These are phyloP conservation scores for Heliamphora pulchella DNA, from an alignment of 179 eudicot genomes.

Conservation along the genomic window DNA sequence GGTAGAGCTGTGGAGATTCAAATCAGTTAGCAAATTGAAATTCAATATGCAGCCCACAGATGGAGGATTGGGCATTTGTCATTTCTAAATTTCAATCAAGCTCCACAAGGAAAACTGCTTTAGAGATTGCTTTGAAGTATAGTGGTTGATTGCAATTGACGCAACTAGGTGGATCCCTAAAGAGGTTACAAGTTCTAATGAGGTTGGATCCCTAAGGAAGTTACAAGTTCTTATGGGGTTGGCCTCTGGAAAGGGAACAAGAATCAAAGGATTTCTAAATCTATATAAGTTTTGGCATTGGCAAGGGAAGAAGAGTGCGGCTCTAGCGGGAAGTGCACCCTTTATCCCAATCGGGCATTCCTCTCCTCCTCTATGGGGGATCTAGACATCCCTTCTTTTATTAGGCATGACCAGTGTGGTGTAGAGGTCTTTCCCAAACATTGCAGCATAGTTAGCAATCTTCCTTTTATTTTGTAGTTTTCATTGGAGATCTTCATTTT, in stretches of 20 bases:
- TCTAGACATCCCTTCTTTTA: neutral
- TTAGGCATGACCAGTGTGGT: no score
- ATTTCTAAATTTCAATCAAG: neutral
- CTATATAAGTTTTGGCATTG: neutral
- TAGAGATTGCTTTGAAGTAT: neutral
- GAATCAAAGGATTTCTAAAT: neutral
- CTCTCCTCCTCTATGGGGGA: no score
- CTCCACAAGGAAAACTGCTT: neutral
- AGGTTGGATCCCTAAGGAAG: no score
- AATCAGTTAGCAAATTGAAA: neutral
- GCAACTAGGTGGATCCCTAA: neutral
- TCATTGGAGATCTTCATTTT: neutral
- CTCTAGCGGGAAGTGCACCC: neutral
- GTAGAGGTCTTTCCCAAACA: no score
- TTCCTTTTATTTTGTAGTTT: neutral
- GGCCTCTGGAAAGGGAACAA: neutral
- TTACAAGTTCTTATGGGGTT: neutral
- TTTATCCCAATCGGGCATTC: no score
- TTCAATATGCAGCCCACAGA: neutral
- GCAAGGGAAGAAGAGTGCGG: neutral
- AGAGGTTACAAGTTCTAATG: neutral
- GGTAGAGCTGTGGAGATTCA: no score
- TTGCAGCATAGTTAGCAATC: no score
- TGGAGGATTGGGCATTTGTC: neutral
- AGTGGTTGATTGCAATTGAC: neutral